A percentile compares a stretch with the other conserved stretches of the same genome.
phyloP scores from a whole-genome alignment of 495 filamentous ascomycete species.

The Neurospora terricola region DNA sequence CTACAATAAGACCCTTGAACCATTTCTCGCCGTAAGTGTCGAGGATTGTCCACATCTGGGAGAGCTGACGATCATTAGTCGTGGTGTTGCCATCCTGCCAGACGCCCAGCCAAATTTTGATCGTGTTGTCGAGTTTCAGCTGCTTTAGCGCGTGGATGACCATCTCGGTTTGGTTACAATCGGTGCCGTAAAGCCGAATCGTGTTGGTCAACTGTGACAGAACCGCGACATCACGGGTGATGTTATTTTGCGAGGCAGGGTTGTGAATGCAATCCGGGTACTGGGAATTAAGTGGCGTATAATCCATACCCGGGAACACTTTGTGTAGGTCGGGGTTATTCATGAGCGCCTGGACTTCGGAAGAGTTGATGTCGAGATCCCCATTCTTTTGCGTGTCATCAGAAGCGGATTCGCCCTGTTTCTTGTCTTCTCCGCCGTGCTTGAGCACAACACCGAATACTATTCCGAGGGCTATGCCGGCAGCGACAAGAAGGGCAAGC shows the following conservation, averaged over 20 bases:
- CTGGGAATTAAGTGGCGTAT: slow-evolving; percentile 84
- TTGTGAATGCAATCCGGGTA: slow-evolving; percentile 75
- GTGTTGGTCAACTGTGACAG: slow-evolving; percentile 85
- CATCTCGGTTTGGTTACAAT: slow-evolving; percentile 98
- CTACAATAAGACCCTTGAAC: slow-evolving; percentile 82
- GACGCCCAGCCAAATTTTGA: slow-evolving; percentile 93
- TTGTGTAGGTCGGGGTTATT: slow-evolving; percentile 74
- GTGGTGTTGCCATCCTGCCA: slow-evolving; percentile 83
- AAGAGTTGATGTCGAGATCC: slow-evolving; percentile 62
- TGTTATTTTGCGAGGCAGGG: slow-evolving; percentile 83
- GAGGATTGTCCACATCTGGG: slow-evolving; percentile 71
- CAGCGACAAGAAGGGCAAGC: slow-evolving; percentile 50
- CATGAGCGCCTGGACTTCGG: slow-evolving; percentile 73
- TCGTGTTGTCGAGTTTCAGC: slow-evolving; percentile 55
- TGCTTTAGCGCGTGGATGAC: slow-evolving; percentile 71
- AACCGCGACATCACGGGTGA: slow-evolving; percentile 86
- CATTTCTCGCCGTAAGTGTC: slow-evolving; percentile 52
- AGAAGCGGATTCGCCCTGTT: slow-evolving; percentile 14
- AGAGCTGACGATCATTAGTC: slow-evolving; percentile 72
- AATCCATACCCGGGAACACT: slow-evolving; percentile 95
- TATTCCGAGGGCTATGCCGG: slow-evolving; percentile 69
- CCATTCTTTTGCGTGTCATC: slow-evolving; percentile 45
- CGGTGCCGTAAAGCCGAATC: slow-evolving; percentile 86
- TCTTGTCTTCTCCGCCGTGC: slow-evolving; percentile 14
- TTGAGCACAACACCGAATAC: slow-evolving; percentile 63